Percentiles rank a stretch among this genome's conserved stretches.
Conservation (phyloP, 495 filamentous ascomycete genomes). For the Aspergillus ellipticus region DNA sequence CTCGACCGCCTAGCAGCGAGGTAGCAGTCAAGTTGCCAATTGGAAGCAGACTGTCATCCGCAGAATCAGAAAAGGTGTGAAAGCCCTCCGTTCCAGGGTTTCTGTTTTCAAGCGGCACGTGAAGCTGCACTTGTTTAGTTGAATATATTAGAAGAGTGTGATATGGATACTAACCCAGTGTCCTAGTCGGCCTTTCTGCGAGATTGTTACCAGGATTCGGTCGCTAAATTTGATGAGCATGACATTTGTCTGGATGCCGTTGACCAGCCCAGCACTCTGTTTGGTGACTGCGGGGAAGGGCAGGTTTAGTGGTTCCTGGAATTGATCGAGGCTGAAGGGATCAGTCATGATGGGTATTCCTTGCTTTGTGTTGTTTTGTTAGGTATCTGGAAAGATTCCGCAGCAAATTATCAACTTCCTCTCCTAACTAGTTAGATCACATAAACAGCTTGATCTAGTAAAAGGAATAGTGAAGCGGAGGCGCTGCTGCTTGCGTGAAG, state of each 20-base stretch:
- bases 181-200: constrained; percentile 77
- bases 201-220: constrained; percentile 87
- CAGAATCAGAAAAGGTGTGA: constrained; percentile 43
- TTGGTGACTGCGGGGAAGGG: constrained; percentile 78
- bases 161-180: constrained; percentile 71
- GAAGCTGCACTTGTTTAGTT: constrained; percentile 57
- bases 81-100: constrained; percentile 54
- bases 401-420: neutral
- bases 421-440: neutral
- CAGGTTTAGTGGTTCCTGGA: constrained; percentile 38
- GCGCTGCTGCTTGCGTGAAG: too few relatives aligned
- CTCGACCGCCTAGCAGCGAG: constrained; percentile 81
- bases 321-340: constrained; percentile 19
- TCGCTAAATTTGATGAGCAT: constrained; percentile 73
- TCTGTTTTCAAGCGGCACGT: constrained; percentile 74
- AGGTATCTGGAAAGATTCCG: neutral
- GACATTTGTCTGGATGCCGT: constrained; percentile 68
- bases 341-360: constrained; percentile 29
- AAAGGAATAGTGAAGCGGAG: neutral
- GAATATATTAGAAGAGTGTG: constrained; percentile 4
- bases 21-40: constrained; percentile 78
- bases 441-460: neutral
- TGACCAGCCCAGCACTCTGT: constrained; percentile 58
- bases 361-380: neutral
- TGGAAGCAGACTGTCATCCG: constrained; percentile 64